Evolutionary conservation across 768 basidiomycete genomes (phyloP).

Genomic region (Grammothele lineata): DNA sequence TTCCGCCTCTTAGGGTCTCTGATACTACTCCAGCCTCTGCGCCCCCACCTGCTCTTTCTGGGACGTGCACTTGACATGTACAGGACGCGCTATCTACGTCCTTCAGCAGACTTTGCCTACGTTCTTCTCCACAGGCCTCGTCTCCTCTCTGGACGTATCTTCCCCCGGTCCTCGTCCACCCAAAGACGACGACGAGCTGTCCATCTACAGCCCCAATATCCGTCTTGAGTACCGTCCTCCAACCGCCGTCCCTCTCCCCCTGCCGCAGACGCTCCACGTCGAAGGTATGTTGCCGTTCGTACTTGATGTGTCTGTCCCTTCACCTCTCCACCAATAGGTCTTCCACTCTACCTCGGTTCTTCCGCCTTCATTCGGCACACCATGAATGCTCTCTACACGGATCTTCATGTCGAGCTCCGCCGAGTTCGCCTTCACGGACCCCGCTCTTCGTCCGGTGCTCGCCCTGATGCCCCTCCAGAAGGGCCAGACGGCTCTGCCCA

Average conservation of each 20-base stretch:
- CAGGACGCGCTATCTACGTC: constrained; percentile 69
- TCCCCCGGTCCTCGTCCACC: constrained; percentile 25
- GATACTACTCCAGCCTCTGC: constrained; percentile 22
- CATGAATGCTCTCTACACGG: constrained; percentile 69
- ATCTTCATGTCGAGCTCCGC: constrained; percentile 52
- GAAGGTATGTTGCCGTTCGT: constrained; percentile 49
- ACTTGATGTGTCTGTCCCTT: not conserved
- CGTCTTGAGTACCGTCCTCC: constrained; percentile 69
- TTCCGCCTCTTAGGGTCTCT: constrained; percentile 18
- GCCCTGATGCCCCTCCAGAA: not conserved
- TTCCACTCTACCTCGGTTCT: constrained; percentile 68
- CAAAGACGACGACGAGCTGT: constrained; percentile 28
- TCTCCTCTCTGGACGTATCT: constrained; percentile 48
- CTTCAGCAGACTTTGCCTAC: constrained; percentile 66
- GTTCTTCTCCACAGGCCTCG: constrained; percentile 66
- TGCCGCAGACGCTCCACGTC: constrained; percentile 63
- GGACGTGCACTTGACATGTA: not conserved
- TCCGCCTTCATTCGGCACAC: constrained; percentile 69
- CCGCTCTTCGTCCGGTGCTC: constrained; percentile 10
- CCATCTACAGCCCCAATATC: constrained; percentile 62
- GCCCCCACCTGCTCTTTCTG: not conserved
- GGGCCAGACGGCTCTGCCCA: not conserved
- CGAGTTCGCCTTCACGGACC: constrained; percentile 37
- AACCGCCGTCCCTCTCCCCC: constrained; percentile 56
- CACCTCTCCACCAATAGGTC: constrained; percentile 36